Percentiles rank a stretch among this genome's conserved stretches.
Conservation (phyloP, 1,284 basidiomycete species). For the Jaminaea rosea region DNA sequence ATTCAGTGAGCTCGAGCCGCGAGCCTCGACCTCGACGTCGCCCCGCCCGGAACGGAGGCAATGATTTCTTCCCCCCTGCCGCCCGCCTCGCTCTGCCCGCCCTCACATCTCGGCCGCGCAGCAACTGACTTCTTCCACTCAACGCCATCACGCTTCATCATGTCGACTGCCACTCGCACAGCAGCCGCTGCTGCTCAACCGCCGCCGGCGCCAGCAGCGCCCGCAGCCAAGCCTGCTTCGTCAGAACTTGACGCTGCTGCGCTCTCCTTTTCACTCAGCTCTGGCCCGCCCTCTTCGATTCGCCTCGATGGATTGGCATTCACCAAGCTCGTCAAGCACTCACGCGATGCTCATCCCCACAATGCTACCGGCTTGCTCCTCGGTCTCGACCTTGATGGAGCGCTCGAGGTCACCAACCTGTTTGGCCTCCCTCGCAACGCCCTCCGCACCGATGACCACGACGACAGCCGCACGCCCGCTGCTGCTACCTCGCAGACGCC, state of each 20-base stretch:
- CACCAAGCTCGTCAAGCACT: conserved; percentile 47
- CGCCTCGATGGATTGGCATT: conserved; percentile 43
- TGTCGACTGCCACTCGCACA: too few relatives aligned
- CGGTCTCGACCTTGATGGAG: conserved; percentile 42
- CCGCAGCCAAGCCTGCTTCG: conserved; percentile 1
- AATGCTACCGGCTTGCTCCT: conserved; percentile 38
- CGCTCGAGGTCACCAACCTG: conserved; percentile 41
- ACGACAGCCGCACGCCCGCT: conserved; percentile 36
- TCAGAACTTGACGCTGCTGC: conserved; percentile 12
- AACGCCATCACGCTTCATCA: too few relatives aligned
- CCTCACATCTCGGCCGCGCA: too few relatives aligned
- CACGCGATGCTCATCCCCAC: conserved; percentile 39
- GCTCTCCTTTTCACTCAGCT: conserved; percentile 28
- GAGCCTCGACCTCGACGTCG: too few relatives aligned
- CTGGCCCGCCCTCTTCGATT: conserved; percentile 37
- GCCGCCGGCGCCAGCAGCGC: too few relatives aligned
- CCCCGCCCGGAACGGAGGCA: too few relatives aligned
- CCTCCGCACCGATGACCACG: conserved; percentile 16
- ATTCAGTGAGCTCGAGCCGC: too few relatives aligned
- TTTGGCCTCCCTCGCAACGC: conserved; percentile 35
- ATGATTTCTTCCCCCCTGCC: too few relatives aligned
- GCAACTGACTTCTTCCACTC: too few relatives aligned
- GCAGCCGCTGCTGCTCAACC: too few relatives aligned
- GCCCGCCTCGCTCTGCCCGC: too few relatives aligned
- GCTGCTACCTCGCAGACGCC: conserved; percentile 1